These are phyloP conservation scores for Penicillium sp. DNA, from an alignment of 2,329 filamentous ascomycete genomes.

Conservation along the genomic window DNA sequence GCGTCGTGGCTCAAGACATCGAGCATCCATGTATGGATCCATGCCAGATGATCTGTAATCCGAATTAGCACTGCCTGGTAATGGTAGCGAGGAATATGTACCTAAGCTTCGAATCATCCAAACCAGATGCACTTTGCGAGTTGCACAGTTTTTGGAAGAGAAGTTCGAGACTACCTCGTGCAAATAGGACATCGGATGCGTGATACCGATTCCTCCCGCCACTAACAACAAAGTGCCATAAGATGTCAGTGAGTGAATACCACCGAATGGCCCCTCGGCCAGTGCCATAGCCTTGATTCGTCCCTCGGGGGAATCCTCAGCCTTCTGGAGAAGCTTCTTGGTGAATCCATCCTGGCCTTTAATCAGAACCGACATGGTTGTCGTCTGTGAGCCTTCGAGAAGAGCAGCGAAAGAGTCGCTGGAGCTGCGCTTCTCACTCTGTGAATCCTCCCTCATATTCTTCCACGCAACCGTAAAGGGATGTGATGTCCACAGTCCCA, in stretches of 20 bases:
- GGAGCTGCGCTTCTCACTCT: conserved; percentile 27
- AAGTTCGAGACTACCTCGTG: conserved; percentile 29
- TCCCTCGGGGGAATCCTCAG: conserved; percentile 22
- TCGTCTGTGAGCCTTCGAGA: conserved; percentile 23
- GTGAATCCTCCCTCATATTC: conserved; percentile 17
- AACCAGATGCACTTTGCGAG: conserved; percentile 27
- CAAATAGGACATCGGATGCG: conserved; percentile 33
- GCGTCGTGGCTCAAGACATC: conserved; percentile 28
- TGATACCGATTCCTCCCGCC: conserved; percentile 38
- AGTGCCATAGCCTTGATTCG: conserved; percentile 26
- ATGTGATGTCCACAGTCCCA: conserved; percentile 42
- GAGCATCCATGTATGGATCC: conserved; percentile 35
- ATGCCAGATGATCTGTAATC: conserved; percentile 29
- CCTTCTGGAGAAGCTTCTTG: conserved; percentile 28
- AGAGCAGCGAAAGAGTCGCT: conserved; percentile 29
- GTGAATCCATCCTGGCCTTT: conserved; percentile 34
- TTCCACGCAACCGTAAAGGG: conserved; percentile 42
- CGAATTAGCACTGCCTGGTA: neutral
- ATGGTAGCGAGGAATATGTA: conserved; percentile 3
- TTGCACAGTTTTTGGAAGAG: conserved; percentile 20
- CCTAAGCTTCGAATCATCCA: conserved; percentile 34
- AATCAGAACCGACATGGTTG: conserved; percentile 32
- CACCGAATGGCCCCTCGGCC: conserved; percentile 35
- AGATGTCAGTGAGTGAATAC: conserved; percentile 27
- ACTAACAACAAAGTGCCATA: conserved; percentile 34